phyloP scores from a whole-genome alignment of 192 early-diverging fungal genomes.

The Geranomyces variabilis region DNA sequence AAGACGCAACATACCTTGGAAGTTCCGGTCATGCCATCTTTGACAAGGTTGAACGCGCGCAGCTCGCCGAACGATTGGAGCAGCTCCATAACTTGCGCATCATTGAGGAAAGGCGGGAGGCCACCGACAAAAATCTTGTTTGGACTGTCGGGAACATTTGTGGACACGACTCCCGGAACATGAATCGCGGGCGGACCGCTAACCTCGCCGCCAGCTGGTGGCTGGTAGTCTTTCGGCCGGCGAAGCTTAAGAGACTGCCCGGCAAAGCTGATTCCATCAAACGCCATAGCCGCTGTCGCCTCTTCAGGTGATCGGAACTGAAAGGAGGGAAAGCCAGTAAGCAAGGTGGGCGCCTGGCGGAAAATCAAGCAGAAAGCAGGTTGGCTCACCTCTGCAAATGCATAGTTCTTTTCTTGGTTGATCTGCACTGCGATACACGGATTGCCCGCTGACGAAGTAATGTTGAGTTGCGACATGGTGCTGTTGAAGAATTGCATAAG shows the following conservation, averaged over 20 bases:
- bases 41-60: slow-evolving; percentile 90
- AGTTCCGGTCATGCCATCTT: slow-evolving; percentile 70
- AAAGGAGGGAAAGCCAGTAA: background rate
- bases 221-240: slow-evolving; percentile 90
- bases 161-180: slow-evolving; percentile 80
- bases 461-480: slow-evolving; percentile 76
- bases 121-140: slow-evolving; percentile 96
- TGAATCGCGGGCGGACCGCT: slow-evolving; percentile 62
- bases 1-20: slow-evolving; percentile 65
- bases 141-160: slow-evolving; percentile 85
- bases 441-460: slow-evolving; percentile 68
- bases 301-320: slow-evolving; percentile 87
- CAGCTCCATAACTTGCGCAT: slow-evolving; percentile 93
- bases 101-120: slow-evolving; percentile 82
- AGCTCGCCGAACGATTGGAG: slow-evolving; percentile 94
- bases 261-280: slow-evolving; percentile 90
- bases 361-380: background rate
- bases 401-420: slow-evolving; percentile 93
- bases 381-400: slow-evolving; percentile 84
- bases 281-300: slow-evolving; percentile 86
- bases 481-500: slow-evolving; percentile 86
- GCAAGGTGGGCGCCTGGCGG: no score
- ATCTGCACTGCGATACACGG: slow-evolving; percentile 83
- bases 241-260: slow-evolving; percentile 85
- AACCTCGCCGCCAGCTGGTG: slow-evolving; percentile 52